A percentile compares a stretch with the other conserved stretches of the same genome.
These are phyloP conservation scores for Davidsoniella eucalypti DNA, from an alignment of 2,329 filamentous ascomycete species.

Conservation along the genomic window DNA sequence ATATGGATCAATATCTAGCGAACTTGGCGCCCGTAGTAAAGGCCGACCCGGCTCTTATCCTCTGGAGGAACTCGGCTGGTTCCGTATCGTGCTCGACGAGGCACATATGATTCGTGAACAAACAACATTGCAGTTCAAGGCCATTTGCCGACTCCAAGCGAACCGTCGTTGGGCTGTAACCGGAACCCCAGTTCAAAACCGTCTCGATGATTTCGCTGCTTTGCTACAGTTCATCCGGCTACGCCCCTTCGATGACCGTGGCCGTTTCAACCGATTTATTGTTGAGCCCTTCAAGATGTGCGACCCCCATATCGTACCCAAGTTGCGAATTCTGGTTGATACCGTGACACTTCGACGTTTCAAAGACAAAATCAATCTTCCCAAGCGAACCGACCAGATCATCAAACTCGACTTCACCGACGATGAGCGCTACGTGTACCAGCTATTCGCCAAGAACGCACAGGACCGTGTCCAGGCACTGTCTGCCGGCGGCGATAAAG, in stretches of 20 bases:
- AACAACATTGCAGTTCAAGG: constrained; percentile 65
- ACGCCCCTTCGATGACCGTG: constrained; percentile 66
- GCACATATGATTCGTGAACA: constrained; percentile 88
- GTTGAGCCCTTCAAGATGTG: constrained; percentile 74
- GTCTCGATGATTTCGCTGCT: constrained; percentile 75
- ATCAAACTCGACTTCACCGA: constrained; percentile 58
- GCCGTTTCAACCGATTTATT: constrained; percentile 64
- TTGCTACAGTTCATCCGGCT: constrained; percentile 74
- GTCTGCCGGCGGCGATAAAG: constrained; percentile 38
- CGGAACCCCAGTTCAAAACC: constrained; percentile 88
- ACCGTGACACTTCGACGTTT: constrained; percentile 84
- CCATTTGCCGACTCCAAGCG: constrained; percentile 63
- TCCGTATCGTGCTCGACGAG: constrained; percentile 85
- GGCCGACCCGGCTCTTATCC: constrained; percentile 45
- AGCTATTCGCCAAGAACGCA: constrained; percentile 69
- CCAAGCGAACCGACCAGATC: constrained; percentile 54
- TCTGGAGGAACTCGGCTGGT: constrained; percentile 71
- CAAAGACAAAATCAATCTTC: constrained; percentile 81
- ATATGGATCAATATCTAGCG: constrained; percentile 73
- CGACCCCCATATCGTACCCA: constrained; percentile 67
- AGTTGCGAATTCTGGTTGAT: constrained; percentile 76
- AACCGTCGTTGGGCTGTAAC: constrained; percentile 92
- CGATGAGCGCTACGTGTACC: constrained; percentile 63
- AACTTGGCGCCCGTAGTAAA: constrained; percentile 49
- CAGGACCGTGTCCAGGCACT: constrained; percentile 65